phyloP scores from a whole-genome alignment of 305 asterid genomes.

The Ilex paraguariensis region DNA sequence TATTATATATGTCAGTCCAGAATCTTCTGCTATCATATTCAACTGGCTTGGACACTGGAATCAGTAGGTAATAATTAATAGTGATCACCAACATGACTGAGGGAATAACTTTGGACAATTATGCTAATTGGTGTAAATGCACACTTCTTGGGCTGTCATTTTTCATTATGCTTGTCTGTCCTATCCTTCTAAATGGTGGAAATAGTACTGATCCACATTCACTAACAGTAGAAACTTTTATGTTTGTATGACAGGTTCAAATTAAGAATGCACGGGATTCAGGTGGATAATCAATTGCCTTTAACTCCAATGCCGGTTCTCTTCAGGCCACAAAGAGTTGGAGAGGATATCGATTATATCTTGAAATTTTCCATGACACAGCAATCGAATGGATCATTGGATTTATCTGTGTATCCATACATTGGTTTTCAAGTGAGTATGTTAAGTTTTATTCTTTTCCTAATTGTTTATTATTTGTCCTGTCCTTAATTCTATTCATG shows the following conservation, averaged over 20 bases:
- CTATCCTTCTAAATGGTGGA: too few species aligned
- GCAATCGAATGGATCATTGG: constrained; percentile 92
- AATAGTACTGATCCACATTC: too few species aligned
- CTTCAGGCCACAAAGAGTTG: constrained; percentile 87
- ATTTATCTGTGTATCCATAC: constrained; percentile 87
- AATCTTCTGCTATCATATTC: constrained; percentile 86
- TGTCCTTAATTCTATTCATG: background rate
- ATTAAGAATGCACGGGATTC: constrained; percentile 87
- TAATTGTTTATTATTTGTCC: constrained; percentile 12
- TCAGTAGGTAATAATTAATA: constrained; percentile 66
- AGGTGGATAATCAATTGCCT: constrained; percentile 96
- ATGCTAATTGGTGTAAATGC: background rate
- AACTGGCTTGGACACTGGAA: constrained; percentile 91
- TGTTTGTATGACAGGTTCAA: constrained; percentile 53
- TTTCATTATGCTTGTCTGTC: too few species aligned
- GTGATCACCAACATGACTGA: background rate
- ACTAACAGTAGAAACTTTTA: background rate
- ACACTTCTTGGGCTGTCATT: too few species aligned
- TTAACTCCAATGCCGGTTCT: constrained; percentile 98
- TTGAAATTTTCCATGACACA: constrained; percentile 93
- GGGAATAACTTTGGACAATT: too few species aligned
- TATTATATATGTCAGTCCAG: constrained; percentile 76
- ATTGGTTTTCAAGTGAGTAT: constrained; percentile 89
- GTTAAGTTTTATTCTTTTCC: constrained; percentile 17
- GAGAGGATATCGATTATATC: constrained; percentile 74